Evolutionary conservation across 2,329 filamentous ascomycete genomes (phyloP).

Genomic region (Alternaria burnsii): DNA sequence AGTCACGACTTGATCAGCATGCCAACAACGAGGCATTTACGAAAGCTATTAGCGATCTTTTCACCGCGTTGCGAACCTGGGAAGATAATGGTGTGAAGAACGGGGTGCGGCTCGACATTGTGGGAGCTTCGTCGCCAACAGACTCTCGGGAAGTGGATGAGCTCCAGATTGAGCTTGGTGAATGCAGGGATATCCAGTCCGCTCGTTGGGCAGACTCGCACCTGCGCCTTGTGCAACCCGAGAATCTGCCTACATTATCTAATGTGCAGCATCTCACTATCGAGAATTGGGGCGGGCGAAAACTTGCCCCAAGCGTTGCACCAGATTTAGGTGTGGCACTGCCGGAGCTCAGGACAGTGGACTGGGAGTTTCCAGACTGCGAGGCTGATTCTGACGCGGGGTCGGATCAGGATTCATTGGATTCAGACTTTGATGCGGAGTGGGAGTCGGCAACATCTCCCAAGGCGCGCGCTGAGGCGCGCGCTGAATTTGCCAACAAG

Average conservation of each 20-base stretch:
- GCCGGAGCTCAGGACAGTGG: conserved; percentile 8
- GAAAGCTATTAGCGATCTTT: conserved; percentile 5
- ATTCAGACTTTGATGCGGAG: conserved; percentile 4
- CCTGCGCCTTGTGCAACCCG: conserved; percentile 5
- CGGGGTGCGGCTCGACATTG: conserved; percentile 5
- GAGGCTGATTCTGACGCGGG: conserved; percentile 3
- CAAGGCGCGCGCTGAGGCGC: conserved; percentile 4
- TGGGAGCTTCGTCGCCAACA: not conserved
- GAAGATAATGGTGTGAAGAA: conserved; percentile 13
- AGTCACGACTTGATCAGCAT: conserved; percentile 9
- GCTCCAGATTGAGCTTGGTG: conserved; percentile 6
- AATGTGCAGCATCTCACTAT: conserved; percentile 11
- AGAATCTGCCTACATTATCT: conserved; percentile 8
- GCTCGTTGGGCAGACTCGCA: conserved; percentile 4
- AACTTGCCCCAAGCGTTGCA: conserved; percentile 12
- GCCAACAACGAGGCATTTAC: conserved; percentile 10
- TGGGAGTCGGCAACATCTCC: conserved; percentile 5
- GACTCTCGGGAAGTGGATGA: conserved; percentile 12
- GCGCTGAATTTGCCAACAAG: conserved; percentile 8
- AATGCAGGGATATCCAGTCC: conserved; percentile 6
- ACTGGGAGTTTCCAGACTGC: conserved; percentile 12
- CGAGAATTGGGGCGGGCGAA: not conserved
- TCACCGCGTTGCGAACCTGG: conserved; percentile 10
- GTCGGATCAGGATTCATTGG: conserved; percentile 10
- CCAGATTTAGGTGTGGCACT: conserved; percentile 3